Percentiles rank a stretch among this genome's conserved stretches.
Evolutionary conservation across 495 filamentous ascomycete genomes (phyloP).

Genomic region (Penicillium herquei): DNA sequence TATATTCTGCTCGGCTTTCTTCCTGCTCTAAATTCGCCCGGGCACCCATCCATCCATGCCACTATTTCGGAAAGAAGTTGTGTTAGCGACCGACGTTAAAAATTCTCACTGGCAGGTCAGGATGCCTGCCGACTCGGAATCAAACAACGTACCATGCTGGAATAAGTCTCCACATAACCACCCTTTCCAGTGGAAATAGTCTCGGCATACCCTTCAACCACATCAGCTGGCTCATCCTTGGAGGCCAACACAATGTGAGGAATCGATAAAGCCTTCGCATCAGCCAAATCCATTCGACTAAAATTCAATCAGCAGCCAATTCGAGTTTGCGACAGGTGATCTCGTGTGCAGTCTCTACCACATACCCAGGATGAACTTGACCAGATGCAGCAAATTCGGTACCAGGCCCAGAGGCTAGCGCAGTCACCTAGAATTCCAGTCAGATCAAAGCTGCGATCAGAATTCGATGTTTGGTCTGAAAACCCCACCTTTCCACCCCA

Average conservation of each 20-base stretch:
- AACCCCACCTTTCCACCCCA: slow-evolving; percentile 47
- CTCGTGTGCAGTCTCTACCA: neutral
- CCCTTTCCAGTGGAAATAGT: slow-evolving; percentile 34
- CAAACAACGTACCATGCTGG: slow-evolving; percentile 29
- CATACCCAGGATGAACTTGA: slow-evolving; percentile 50
- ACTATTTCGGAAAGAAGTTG: slow-evolving; percentile 3
- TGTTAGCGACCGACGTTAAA: neutral
- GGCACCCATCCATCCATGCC: slow-evolving; percentile 65
- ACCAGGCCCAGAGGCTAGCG: slow-evolving; percentile 35
- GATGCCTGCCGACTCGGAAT: no score
- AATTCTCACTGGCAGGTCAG: neutral
- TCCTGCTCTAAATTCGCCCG: slow-evolving; percentile 53
- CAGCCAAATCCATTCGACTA: slow-evolving; percentile 38
- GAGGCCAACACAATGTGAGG: slow-evolving; percentile 56
- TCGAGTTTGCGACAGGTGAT: neutral
- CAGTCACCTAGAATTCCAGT: slow-evolving; percentile 33
- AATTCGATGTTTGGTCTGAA: neutral
- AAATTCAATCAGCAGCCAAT: neutral
- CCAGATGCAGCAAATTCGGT: slow-evolving; percentile 47
- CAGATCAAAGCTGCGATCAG: no score
- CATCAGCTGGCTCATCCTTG: slow-evolving; percentile 48
- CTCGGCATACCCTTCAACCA: slow-evolving; percentile 37
- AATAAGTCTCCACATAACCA: slow-evolving; percentile 50
- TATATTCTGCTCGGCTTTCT: slow-evolving; percentile 49
- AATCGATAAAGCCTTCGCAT: slow-evolving; percentile 46